A percentile compares a stretch with the other conserved stretches of the same genome.
Evolutionary conservation across 495 filamentous ascomycete genomes (phyloP).

Genomic region (Xylaria acuta): DNA sequence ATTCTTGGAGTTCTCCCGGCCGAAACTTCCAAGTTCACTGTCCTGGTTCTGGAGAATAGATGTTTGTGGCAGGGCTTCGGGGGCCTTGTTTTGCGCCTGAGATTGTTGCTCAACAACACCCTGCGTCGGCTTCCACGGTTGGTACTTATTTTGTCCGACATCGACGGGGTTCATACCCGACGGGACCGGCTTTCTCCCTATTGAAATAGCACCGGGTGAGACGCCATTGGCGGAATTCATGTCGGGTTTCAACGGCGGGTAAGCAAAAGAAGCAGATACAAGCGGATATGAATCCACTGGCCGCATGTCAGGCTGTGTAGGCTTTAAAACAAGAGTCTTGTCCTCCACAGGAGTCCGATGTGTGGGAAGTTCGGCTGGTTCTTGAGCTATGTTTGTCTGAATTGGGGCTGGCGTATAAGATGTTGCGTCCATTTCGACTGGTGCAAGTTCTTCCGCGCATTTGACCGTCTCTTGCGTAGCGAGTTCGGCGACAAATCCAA

Average conservation of each 20-base stretch:
- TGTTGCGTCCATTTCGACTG: constrained; percentile 48
- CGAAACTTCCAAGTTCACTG: constrained; percentile 30
- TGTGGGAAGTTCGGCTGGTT: constrained; percentile 41
- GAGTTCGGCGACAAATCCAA: constrained; percentile 55
- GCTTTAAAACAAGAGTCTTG: constrained; percentile 29
- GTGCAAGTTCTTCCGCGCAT: constrained; percentile 48
- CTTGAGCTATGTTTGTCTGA: constrained; percentile 24
- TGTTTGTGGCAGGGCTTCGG: constrained; percentile 28
- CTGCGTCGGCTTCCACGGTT: constrained; percentile 43
- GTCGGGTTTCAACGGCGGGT: constrained; percentile 31
- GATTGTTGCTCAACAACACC: constrained; percentile 21
- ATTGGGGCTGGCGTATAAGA: constrained; percentile 32
- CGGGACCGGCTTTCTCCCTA: neutral
- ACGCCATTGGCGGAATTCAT: neutral
- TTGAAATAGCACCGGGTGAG: neutral
- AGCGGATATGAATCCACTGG: constrained; percentile 37
- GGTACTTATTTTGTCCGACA: constrained; percentile 34
- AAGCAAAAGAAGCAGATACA: constrained; percentile 38
- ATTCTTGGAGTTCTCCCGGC: constrained; percentile 22
- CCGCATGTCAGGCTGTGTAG: constrained; percentile 16
- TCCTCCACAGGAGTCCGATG: constrained; percentile 38
- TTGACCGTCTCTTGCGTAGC: constrained; percentile 44
- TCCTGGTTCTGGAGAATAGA: constrained; percentile 38
- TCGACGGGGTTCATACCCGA: neutral
- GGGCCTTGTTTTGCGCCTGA: constrained; percentile 25